Percentiles rank a stretch among this genome's conserved stretches.
Conservation (phyloP, 2,329 filamentous ascomycete species). For the Triangularia setosa region DNA sequence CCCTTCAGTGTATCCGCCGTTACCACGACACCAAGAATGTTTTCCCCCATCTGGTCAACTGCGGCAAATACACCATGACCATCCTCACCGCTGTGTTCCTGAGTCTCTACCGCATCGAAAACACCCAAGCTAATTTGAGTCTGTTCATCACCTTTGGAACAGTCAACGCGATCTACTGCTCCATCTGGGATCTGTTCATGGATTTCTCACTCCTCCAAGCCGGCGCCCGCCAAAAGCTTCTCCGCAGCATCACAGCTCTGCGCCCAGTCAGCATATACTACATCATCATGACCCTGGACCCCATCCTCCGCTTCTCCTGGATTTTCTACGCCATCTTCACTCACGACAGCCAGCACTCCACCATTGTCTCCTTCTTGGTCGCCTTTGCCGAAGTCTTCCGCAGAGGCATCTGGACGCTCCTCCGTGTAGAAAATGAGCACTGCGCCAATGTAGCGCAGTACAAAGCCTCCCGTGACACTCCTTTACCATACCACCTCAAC, state of each 20-base stretch:
- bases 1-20: constrained; percentile 84
- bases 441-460: constrained; percentile 87
- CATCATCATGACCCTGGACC: constrained; percentile 74
- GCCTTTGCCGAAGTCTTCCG: constrained; percentile 76
- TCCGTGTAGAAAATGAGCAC: constrained; percentile 97
- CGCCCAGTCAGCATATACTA: constrained; percentile 84
- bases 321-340: constrained; percentile 87
- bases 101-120: constrained; percentile 77
- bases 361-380: constrained; percentile 74
- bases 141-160: constrained; percentile 76
- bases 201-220: constrained; percentile 90
- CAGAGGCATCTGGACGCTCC: constrained; percentile 83
- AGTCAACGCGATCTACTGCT: constrained; percentile 80
- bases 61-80: constrained; percentile 83
- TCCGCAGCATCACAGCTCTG: constrained; percentile 76
- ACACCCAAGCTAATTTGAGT: constrained; percentile 53
- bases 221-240: constrained; percentile 60
- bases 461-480: constrained; percentile 83
- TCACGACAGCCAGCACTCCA: constrained; percentile 75
- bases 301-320: constrained; percentile 88
- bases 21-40: constrained; percentile 81
- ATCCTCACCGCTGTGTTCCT: constrained; percentile 75
- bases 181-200: constrained; percentile 92
- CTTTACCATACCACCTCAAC: constrained; percentile 71
- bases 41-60: constrained; percentile 90